phyloP scores from a whole-genome alignment of 345 rosid species.

The Atalantia buxifolia region DNA sequence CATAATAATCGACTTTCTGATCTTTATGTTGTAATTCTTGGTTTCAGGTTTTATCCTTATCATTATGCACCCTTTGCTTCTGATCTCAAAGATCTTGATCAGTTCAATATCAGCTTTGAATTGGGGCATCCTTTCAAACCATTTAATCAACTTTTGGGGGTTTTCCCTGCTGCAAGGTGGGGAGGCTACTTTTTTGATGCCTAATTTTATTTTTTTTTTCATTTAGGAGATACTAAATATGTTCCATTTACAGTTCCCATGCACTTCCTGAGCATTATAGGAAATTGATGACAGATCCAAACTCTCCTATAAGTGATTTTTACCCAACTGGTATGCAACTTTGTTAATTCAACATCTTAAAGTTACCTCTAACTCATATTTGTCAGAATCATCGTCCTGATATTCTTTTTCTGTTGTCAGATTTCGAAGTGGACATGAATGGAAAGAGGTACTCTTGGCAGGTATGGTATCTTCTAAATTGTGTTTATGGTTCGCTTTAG shows the following conservation, averaged over 20 bases:
- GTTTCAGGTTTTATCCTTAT: slow-evolving; percentile 89
- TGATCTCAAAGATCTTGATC: slow-evolving; percentile 76
- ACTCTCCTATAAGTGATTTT: slow-evolving; percentile 83
- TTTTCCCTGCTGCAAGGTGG: slow-evolving; percentile 95
- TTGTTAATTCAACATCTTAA: neutral
- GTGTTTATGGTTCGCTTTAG: neutral
- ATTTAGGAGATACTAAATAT: slow-evolving; percentile 12
- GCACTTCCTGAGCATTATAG: slow-evolving; percentile 83
- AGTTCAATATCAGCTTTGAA: slow-evolving; percentile 66
- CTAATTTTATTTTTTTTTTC: neutral
- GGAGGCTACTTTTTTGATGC: slow-evolving; percentile 2
- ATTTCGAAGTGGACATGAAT: slow-evolving; percentile 89
- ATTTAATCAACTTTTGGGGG: slow-evolving; percentile 89
- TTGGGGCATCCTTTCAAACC: slow-evolving; percentile 86
- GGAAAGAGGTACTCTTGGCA: slow-evolving; percentile 96
- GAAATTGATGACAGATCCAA: slow-evolving; percentile 79
- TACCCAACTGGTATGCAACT: slow-evolving; percentile 67
- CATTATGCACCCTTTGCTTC: slow-evolving; percentile 99
- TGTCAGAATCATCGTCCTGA: slow-evolving; percentile 14
- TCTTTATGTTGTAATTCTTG: slow-evolving; percentile 2
- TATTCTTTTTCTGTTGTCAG: slow-evolving; percentile 38
- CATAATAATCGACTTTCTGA: neutral
- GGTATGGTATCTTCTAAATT: slow-evolving; percentile 36
- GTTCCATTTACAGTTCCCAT: slow-evolving; percentile 62
- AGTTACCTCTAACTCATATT: slow-evolving; percentile 2